Conservation (phyloP, 306 rosid species). For the Trifolium subterraneum region DNA sequence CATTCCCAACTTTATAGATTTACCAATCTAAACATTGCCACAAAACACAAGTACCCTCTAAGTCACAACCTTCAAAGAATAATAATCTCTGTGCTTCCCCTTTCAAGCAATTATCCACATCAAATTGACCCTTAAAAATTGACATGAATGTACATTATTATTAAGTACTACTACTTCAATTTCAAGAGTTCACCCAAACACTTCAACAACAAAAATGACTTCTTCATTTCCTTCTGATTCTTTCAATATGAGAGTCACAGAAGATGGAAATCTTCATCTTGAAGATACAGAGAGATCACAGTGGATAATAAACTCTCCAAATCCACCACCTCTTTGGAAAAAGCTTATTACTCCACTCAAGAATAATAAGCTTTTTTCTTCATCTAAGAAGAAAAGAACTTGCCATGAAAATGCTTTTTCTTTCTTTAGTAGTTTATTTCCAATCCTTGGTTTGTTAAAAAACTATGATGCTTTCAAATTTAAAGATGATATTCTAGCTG, state of each 20-base stretch:
- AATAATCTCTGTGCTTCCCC: conserved; percentile 6
- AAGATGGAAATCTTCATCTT: conserved; percentile 27
- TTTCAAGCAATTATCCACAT: conserved; percentile 31
- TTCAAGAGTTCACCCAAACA: conserved; percentile 56
- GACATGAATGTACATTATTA: conserved; percentile 15
- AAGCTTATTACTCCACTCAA: conserved; percentile 51
- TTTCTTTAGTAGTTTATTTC: conserved; percentile 56
- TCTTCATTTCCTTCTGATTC: conserved; percentile 16
- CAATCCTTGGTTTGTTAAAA: conserved; percentile 72
- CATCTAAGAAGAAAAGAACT: conserved; percentile 36
- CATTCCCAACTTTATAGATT: conserved; percentile 43
- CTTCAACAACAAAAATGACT: conserved; percentile 50
- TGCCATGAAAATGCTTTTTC: conserved; percentile 34
- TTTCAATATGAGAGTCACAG: conserved; percentile 43
- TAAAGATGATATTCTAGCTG: conserved; percentile 75
- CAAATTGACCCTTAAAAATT: conserved; percentile 2
- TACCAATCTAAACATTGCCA: conserved; percentile 35
- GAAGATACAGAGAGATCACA: conserved; percentile 48
- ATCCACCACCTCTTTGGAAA: conserved; percentile 61
- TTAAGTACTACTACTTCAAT: not conserved
- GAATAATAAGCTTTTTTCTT: conserved; percentile 33
- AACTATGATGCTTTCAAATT: conserved; percentile 66
- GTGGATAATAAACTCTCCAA: conserved; percentile 68
- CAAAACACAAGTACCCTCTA: not conserved
- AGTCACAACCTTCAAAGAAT: not conserved